phyloP scores from a whole-genome alignment of 305 asterid species.

The Coffea humblotiana region DNA sequence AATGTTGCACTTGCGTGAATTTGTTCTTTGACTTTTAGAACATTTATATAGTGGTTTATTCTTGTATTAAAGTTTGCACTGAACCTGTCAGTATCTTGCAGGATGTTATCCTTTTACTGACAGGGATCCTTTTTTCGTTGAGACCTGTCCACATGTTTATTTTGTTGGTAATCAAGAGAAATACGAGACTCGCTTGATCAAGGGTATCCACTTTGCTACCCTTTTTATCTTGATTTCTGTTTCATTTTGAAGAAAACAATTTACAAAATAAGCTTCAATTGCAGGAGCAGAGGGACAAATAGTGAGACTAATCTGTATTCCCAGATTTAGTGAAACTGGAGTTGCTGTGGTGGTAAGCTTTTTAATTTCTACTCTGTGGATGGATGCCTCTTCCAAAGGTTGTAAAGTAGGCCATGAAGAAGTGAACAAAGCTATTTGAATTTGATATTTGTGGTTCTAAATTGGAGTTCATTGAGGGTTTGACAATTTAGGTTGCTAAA shows the following conservation, averaged over 20 bases:
- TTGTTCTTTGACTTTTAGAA: not conserved
- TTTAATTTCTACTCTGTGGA: conserved; percentile 6
- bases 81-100: conserved; percentile 33
- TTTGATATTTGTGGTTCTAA: not conserved
- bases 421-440: not conserved
- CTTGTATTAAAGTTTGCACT: not conserved
- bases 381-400: not conserved
- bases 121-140: conserved; percentile 86
- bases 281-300: conserved; percentile 87
- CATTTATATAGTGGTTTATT: not conserved
- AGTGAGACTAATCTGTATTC: conserved; percentile 80
- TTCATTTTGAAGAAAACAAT: not conserved
- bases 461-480: not conserved
- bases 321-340: conserved; percentile 80
- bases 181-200: conserved; percentile 54
- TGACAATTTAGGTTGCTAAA: not conserved
- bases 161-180: conserved; percentile 88
- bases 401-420: not conserved
- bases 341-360: conserved; percentile 81
- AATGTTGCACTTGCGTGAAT: not conserved
- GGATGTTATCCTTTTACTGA: conserved; percentile 98
- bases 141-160: conserved; percentile 89
- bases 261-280: conserved; percentile 13
- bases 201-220: conserved; percentile 44
- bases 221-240: not conserved